Evolutionary conservation across 192 early-diverging fungal species (phyloP).

Genomic region (Linnemannia exigua): DNA sequence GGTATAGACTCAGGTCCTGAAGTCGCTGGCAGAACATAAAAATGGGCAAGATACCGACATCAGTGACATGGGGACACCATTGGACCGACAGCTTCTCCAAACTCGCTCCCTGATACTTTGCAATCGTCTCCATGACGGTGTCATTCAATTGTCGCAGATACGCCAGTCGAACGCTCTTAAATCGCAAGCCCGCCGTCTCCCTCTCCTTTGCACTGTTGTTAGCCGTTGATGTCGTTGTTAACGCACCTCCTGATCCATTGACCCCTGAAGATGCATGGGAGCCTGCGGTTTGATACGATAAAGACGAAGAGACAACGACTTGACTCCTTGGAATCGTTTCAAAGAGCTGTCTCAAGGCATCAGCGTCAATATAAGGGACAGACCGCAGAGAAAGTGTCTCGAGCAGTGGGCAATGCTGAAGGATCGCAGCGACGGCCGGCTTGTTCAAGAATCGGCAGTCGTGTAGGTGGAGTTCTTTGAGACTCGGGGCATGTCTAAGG

Average conservation of each 20-base stretch:
- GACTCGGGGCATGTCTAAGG: conserved; percentile 13
- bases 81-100: conserved; percentile 33
- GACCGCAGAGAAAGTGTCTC: conserved; percentile 39
- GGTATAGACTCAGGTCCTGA: conserved; percentile 36
- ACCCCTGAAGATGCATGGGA: background rate
- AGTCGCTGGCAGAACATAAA: conserved; percentile 29
- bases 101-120: conserved; percentile 20
- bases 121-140: conserved; percentile 28
- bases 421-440: conserved; percentile 26
- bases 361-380: conserved; percentile 17
- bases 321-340: conserved; percentile 8
- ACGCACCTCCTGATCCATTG: background rate
- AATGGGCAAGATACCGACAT: conserved; percentile 38
- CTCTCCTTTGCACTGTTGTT: background rate
- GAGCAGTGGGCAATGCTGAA: conserved; percentile 19
- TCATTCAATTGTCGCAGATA: conserved; percentile 45
- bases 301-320: too few relatives aligned
- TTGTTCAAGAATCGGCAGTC: conserved; percentile 20
- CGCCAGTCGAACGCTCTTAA: conserved; percentile 37
- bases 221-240: background rate
- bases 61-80: conserved; percentile 52
- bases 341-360: conserved; percentile 19
- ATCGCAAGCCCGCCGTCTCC: conserved; percentile 10
- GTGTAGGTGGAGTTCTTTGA: conserved; percentile 33
- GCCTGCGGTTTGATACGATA: background rate